Evolutionary conservation across 768 basidiomycete genomes (phyloP).

Genomic region (Kockovaella imperatae): DNA sequence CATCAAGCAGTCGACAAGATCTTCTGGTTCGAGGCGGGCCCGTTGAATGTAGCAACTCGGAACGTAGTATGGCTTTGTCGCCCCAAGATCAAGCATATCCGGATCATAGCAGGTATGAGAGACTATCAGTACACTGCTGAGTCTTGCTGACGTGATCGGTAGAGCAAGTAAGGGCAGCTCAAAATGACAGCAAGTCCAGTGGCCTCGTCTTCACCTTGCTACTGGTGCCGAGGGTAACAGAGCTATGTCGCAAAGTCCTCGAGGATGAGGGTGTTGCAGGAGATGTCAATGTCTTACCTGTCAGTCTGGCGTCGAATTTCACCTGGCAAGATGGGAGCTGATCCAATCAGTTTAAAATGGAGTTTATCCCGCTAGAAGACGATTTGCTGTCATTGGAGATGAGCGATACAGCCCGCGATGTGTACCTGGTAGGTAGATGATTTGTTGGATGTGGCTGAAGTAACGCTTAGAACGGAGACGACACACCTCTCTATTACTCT

Average conservation of each 20-base stretch:
- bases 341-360: constrained; percentile 63
- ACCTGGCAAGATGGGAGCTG: background rate
- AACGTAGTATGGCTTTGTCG: constrained; percentile 91
- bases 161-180: constrained; percentile 89
- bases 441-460: background rate
- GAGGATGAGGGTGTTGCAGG: constrained; percentile 98
- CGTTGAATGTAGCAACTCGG: constrained; percentile 68
- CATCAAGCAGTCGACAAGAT: constrained; percentile 99
- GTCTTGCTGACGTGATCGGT: constrained; percentile 11
- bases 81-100: constrained; percentile 73
- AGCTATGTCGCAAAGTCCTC: constrained; percentile 72
- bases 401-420: constrained; percentile 74
- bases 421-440: constrained; percentile 68
- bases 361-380: constrained; percentile 86
- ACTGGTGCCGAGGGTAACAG: constrained; percentile 78
- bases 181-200: constrained; percentile 41
- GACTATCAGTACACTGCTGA: too few relatives aligned
- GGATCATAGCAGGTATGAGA: constrained; percentile 76
- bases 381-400: constrained; percentile 87
- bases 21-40: constrained; percentile 95
- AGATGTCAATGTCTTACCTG: constrained; percentile 68
- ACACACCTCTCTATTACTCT: constrained; percentile 79
- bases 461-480: constrained; percentile 80
- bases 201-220: constrained; percentile 78
- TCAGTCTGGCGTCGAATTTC: constrained; percentile 1